These are phyloP conservation scores for Metschnikowia baotianmanensis DNA, from an alignment of 805 yeast genomes.

Conservation along the genomic window DNA sequence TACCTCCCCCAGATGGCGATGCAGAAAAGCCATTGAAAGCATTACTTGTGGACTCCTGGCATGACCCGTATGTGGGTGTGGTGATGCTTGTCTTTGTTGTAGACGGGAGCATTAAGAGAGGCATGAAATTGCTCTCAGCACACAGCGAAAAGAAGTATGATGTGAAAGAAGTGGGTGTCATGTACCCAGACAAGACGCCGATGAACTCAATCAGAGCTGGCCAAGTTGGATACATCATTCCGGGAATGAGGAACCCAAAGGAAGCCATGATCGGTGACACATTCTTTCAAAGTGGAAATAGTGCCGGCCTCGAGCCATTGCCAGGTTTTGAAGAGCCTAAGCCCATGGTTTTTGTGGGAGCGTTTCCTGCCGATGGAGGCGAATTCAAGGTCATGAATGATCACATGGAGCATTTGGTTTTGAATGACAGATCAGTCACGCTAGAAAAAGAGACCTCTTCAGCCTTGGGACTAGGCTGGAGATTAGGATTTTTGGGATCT, in stretches of 20 bases:
- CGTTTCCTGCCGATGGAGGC: conserved; percentile 92
- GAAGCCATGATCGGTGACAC: conserved; percentile 95
- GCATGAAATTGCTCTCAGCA: conserved; percentile 73
- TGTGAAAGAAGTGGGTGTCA: conserved; percentile 88
- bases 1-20: conserved; percentile 76
- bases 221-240: conserved; percentile 92
- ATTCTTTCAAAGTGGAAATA: conserved; percentile 58
- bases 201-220: conserved; percentile 73
- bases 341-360: conserved; percentile 98
- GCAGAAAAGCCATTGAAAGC: conserved; percentile 57
- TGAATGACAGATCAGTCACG: conserved; percentile 90
- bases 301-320: conserved; percentile 61
- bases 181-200: conserved; percentile 84
- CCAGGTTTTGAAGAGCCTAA: conserved; percentile 97
- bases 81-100: conserved; percentile 79
- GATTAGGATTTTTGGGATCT: conserved; percentile 91
- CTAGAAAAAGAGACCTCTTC: conserved; percentile 87
- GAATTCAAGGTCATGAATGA: conserved; percentile 90
- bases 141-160: conserved; percentile 78
- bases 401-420: conserved; percentile 79
- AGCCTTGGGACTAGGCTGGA: conserved; percentile 97
- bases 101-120: conserved; percentile 76
- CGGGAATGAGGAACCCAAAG: conserved; percentile 84
- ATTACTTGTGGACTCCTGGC: conserved; percentile 95
- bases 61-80: conserved; percentile 89